Base-by-base conservation (phyloP, 2,329 filamentous ascomycete species). In the Calonectria leucothoes region DNA sequence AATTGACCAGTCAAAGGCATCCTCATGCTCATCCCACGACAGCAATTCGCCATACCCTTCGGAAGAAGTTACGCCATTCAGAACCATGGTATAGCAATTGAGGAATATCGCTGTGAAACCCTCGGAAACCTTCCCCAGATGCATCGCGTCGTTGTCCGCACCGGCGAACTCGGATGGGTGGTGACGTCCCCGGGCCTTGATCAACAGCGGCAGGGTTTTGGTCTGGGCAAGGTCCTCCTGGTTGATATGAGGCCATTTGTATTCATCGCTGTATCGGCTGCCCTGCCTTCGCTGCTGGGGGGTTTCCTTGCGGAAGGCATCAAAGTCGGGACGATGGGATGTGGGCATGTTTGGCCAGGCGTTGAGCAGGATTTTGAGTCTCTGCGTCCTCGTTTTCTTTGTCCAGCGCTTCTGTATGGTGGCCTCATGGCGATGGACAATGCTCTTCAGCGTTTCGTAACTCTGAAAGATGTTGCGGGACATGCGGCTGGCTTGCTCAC, bases 241-340 rank as follows among this genome's bases (percentile, higher is more conserved):
- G 75, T 92, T 93, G 78, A 92, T 87, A 57, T 88, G 84, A 0
- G 90, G 90, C 85, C 86, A 91, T 51, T 89, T 79, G 72, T 82
- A 90, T 11, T 81, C 68, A 7, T 86, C 83, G 10, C 70, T 76
- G n/a, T 82, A 77, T 29, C 77, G 74, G 14, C 78, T 78, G 4
- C 77, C 76, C 1, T 35, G 3, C 4, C 69, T 31, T 6, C 75
- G 72, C 37, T 81, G 29, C 15, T 77, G 23, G 2, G 51, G 15
- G 4, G 72, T 39, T 17, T 82, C 74, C 39, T 75, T 80, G n/a
- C 76, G 78, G 29, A 84, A 82, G 17, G 82, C 84, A 5, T 78
- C 79, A 29, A 90, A 88, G 71, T 92, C 90, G 0, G 90, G 89
- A 0, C 88, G 87, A 78, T 92, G 90, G 0, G 66, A 76, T 0